These are phyloP conservation scores for Asterophora lycoperdoides DNA, from an alignment of 768 basidiomycete genomes.

Conservation along the genomic window DNA sequence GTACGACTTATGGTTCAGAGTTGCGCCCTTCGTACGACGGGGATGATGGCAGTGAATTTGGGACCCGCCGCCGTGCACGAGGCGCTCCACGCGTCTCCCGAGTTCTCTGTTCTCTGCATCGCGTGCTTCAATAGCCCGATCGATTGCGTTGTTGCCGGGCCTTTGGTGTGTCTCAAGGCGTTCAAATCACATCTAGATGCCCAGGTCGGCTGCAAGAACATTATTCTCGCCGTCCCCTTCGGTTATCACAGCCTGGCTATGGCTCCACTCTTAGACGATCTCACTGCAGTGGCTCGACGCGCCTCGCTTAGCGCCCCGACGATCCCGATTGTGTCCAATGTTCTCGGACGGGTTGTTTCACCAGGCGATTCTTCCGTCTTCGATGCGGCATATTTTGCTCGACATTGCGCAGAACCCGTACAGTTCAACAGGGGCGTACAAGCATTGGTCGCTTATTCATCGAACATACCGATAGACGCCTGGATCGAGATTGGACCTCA, in stretches of 20 bases:
- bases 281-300: conserved; percentile 35
- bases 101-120: conserved; percentile 38
- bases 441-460: conserved; percentile 29
- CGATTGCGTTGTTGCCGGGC: conserved; percentile 60
- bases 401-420: conserved; percentile 57
- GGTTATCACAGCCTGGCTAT: conserved; percentile 69
- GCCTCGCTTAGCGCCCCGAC: conserved; percentile 42
- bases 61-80: conserved; percentile 29
- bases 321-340: conserved; percentile 61
- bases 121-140: conserved; percentile 60
- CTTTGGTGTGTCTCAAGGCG: conserved; percentile 34
- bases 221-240: conserved; percentile 49
- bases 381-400: conserved; percentile 48
- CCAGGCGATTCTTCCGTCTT: conserved; percentile 50
- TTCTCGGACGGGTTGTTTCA: conserved; percentile 47
- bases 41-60: conserved; percentile 59
- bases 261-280: conserved; percentile 49
- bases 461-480: conserved; percentile 29
- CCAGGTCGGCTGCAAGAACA: conserved; percentile 32
- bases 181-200: conserved; percentile 41
- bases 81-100: conserved; percentile 28
- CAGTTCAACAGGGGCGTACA: conserved; percentile 48
- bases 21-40: conserved; percentile 42
- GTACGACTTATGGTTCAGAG: conserved; percentile 51
- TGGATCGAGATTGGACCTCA: conserved; percentile 74